Base-by-base conservation (phyloP, 2,329 filamentous ascomycete genomes). In the Ophiostoma triangulosporum region DNA sequence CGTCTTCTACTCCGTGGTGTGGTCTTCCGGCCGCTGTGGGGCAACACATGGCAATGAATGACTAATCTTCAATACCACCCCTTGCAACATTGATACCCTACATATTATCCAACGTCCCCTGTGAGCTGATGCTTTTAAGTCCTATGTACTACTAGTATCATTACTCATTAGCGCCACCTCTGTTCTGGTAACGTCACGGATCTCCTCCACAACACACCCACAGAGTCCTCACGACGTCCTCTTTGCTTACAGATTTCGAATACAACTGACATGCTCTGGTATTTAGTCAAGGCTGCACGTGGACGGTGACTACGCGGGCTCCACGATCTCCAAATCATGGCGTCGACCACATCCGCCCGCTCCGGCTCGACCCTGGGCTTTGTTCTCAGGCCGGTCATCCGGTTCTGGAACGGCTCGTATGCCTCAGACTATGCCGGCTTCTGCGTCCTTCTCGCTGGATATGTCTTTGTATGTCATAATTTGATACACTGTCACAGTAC, bases 341-440 rank as follows among this genome's bases (percentile, higher is more conserved):
- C 70, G 9, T 65, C 69, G 32, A 33, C 15, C 8, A 9, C 53
- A 52, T 32, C 38, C 4, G 40, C 38, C 12, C 38, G 22, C 14
- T 14, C 20, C 2, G 35, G 32, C 33, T 20, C 22, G 29, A 31
- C 46, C 5, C 38, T 31, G 12, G 33, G 55, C 33, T 57, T 64
- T 29, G 40, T 65, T 33, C 45, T 66, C 43, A 63, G 60, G 12
- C 63, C 68, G 1, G 50, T 75, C 24, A 62, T 64, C 14, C 65
- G 71, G 49, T 72, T 72, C 57, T 78, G 75, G 73, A 70, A 67
- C 79, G 83, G 81, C 65, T 89, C 87, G 1, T 93, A 96, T 71
- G 86, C 87, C 11, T 81, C 87, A 6, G 93, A 98, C 66, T 96
- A 95, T 69, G 68, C 94, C 29, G 88, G 88, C 33, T 78, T 97